Conservation (phyloP, 2,329 filamentous ascomycete species). For the Daldinia sp. region DNA sequence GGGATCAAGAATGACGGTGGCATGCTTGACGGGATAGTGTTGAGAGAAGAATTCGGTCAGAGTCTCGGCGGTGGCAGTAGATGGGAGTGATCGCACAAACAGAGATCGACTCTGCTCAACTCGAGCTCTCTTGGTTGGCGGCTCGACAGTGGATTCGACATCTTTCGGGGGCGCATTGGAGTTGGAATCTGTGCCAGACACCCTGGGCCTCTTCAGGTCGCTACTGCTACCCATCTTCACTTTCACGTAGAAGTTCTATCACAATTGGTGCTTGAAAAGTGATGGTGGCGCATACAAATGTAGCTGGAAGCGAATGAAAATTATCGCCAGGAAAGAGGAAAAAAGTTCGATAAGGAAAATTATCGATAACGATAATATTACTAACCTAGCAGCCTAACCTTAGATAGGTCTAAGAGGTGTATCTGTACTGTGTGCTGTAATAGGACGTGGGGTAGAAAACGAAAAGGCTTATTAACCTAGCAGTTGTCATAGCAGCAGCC, state of each 20-base stretch:
- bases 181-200: slow-evolving; percentile 15
- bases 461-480: neutral
- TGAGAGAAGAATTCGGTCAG: slow-evolving; percentile 92
- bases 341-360: slow-evolving; percentile 4
- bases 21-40: slow-evolving; percentile 93
- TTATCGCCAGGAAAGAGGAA: neutral
- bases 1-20: slow-evolving; percentile 87
- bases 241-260: neutral
- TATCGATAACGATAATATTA: slow-evolving; percentile 7
- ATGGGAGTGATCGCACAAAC: slow-evolving; percentile 88
- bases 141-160: slow-evolving; percentile 41
- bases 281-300: slow-evolving; percentile 14
- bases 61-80: slow-evolving; percentile 79
- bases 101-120: slow-evolving; percentile 74
- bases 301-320: neutral
- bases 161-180: slow-evolving; percentile 30
- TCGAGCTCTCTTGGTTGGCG: slow-evolving; percentile 63
- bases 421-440: neutral
- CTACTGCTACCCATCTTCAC: slow-evolving; percentile 35
- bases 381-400: neutral
- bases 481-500: slow-evolving; percentile 34
- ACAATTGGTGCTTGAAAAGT: slow-evolving; percentile 19
- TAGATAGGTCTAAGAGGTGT: too few species aligned
- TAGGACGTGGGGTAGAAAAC: neutral
- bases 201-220: slow-evolving; percentile 39